Conservation (phyloP, 495 filamentous ascomycete genomes). For the Jackrogersella multiformis region DNA sequence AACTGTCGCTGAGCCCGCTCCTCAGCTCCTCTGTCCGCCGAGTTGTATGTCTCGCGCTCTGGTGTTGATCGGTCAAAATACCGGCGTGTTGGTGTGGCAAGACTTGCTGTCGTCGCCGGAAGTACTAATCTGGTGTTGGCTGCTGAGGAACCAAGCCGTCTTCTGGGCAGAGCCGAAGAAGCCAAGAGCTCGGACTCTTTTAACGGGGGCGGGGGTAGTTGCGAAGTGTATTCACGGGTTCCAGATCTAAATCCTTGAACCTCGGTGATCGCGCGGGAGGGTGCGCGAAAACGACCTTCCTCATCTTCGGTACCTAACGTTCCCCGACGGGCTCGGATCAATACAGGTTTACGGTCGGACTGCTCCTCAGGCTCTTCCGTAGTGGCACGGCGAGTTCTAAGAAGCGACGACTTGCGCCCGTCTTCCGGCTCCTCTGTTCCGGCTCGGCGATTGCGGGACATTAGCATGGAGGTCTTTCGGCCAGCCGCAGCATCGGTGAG, state of each 20-base stretch:
- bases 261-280: constrained; percentile 67
- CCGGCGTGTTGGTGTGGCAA: constrained; percentile 48
- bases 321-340: constrained; percentile 51
- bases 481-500: constrained; percentile 42
- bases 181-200: constrained; percentile 44
- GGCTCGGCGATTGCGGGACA: constrained; percentile 53
- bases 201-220: constrained; percentile 41
- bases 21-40: constrained; percentile 52
- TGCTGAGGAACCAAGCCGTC: constrained; percentile 51
- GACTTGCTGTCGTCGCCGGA: constrained; percentile 36
- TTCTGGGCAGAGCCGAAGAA: constrained; percentile 55
- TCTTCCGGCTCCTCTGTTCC: constrained; percentile 60
- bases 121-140: constrained; percentile 50
- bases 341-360: constrained; percentile 53
- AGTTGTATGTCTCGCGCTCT: constrained; percentile 50
- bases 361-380: constrained; percentile 60
- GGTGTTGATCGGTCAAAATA: constrained; percentile 58
- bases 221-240: constrained; percentile 47
- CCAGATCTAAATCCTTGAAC: constrained; percentile 51
- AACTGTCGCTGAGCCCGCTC: constrained; percentile 54
- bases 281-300: constrained; percentile 59
- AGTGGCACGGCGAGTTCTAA: constrained; percentile 54
- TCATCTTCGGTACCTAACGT: constrained; percentile 59
- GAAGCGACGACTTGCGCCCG: constrained; percentile 57
- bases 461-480: constrained; percentile 58